Percentiles rank a stretch among this genome's conserved stretches.
Conservation (phyloP, 106 monocot species). For the Phalaenopsis aphrodite region DNA sequence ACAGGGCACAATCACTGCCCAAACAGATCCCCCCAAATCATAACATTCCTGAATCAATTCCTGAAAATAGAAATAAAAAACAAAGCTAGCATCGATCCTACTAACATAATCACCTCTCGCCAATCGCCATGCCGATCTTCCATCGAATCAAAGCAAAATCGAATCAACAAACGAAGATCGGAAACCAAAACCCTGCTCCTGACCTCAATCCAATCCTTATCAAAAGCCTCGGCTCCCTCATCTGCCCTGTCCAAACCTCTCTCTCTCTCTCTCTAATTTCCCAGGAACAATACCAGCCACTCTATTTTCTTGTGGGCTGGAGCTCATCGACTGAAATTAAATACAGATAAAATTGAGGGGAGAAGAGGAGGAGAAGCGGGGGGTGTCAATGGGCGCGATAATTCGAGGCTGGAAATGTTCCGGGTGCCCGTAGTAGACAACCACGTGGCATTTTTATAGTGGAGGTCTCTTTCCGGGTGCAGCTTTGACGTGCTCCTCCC, state of each 20-base stretch:
- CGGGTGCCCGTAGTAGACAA: no score
- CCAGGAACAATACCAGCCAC: conserved; percentile 59
- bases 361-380: no score
- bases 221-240: not conserved
- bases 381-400: no score
- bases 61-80: no score
- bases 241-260: not conserved
- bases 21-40: not conserved
- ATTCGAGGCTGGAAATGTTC: conserved; percentile 1
- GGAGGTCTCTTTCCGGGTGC: not conserved
- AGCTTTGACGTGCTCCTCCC: not conserved
- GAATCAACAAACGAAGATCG: not conserved
- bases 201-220: conserved; percentile 19
- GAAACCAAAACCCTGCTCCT: not conserved
- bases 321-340: not conserved
- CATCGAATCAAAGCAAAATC: not conserved
- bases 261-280: not conserved
- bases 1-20: not conserved
- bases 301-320: conserved; percentile 36
- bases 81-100: not conserved
- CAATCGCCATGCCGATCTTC: not conserved
- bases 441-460: not conserved
- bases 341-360: not conserved
- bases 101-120: conserved; percentile 3
- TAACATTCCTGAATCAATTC: not conserved